phyloP scores from a whole-genome alignment of 768 basidiomycete species.

The Tulasnella sp. region DNA sequence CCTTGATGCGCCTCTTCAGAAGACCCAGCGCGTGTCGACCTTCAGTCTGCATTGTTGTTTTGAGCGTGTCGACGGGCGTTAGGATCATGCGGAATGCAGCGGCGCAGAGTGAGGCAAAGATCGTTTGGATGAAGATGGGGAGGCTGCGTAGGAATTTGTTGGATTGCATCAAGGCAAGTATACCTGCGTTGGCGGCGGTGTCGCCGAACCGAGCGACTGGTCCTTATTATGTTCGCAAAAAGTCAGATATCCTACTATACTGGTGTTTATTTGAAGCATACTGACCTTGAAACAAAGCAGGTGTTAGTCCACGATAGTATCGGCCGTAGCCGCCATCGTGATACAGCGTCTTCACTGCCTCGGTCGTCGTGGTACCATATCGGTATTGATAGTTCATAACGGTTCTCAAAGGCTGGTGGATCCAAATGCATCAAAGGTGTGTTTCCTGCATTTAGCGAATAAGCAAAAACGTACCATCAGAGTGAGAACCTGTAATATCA shows the following conservation, averaged over 20 bases:
- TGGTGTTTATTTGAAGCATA: background rate
- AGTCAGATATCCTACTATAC: background rate
- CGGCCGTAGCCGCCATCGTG: slow-evolving; percentile 69
- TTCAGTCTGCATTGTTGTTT: slow-evolving; percentile 92
- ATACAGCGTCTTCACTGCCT: slow-evolving; percentile 16
- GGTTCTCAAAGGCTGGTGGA: slow-evolving; percentile 63
- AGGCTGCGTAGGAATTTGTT: slow-evolving; percentile 59
- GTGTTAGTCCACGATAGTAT: slow-evolving; percentile 78
- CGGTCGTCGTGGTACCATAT: background rate
- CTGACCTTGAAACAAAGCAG: slow-evolving; percentile 73
- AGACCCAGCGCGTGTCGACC: slow-evolving; percentile 60
- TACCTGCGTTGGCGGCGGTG: slow-evolving; percentile 88
- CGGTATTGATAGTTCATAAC: slow-evolving; percentile 97
- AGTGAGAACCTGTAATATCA: slow-evolving; percentile 86
- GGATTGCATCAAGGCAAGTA: slow-evolving; percentile 71
- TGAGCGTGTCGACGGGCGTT: slow-evolving; percentile 87
- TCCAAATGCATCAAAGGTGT: slow-evolving; percentile 22
- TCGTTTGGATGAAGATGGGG: slow-evolving; percentile 58
- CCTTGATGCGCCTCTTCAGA: slow-evolving; percentile 56
- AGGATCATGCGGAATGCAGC: slow-evolving; percentile 84
- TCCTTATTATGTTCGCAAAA: slow-evolving; percentile 24
- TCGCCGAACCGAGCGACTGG: slow-evolving; percentile 69
- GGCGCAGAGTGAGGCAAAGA: slow-evolving; percentile 67
- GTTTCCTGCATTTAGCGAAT: no score
- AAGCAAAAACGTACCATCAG: slow-evolving; percentile 53